Base-by-base conservation (phyloP, 257 asterid genomes). In the Nicotiana sylvestris region DNA sequence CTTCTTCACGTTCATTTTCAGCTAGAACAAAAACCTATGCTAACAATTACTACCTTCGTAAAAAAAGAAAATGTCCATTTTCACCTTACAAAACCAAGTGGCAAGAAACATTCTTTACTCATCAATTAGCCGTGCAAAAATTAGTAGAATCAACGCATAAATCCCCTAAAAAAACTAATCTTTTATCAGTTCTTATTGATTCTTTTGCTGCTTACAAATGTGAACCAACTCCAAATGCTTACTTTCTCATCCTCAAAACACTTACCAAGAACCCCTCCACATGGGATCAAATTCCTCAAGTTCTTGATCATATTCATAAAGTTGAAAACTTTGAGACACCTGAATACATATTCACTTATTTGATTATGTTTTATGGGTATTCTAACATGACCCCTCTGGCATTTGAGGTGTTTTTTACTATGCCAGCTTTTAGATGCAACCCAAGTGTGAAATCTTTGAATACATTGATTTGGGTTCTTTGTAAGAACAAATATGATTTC, bases 31-130 rank as follows among this genome's bases (percentile, higher is more conserved):
- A 43, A 43, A 2, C 88, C 10, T 82, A 87, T 37, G 7, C 83
- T 77, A 83, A 83, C 85, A 89, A 91, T 58, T 91, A 88, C 81
- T 88, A 85, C 37, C 84, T 91, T 4, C 78, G 96, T 35, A 91
- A 93, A 87, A 81, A 90, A 83, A 91, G 97, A 86, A 95, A 91
- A 88, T 95, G 97, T 91, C 97, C 93, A 9, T 86, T 85, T 62
- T 86, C 90, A 76, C 90, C 96, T 6, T 84, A 77, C 95, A 84
- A 85, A 70, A 56, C 86, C 32, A 81, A 89, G 66, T 84, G 90
- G 90, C 84, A 83, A 39, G 86, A 90, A 39, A 56, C 79, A 43
- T 9, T 43, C 9, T 88, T 95, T 15, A 90, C 92, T 37, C 84
- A 66, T 35, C 91, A 89, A 83, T 88, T 90, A 11, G 94, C 97